A percentile compares a stretch with the other conserved stretches of the same genome.
Evolutionary conservation across 23 red algal genomes (phyloP).

Genomic region (Chondrus crispus): DNA sequence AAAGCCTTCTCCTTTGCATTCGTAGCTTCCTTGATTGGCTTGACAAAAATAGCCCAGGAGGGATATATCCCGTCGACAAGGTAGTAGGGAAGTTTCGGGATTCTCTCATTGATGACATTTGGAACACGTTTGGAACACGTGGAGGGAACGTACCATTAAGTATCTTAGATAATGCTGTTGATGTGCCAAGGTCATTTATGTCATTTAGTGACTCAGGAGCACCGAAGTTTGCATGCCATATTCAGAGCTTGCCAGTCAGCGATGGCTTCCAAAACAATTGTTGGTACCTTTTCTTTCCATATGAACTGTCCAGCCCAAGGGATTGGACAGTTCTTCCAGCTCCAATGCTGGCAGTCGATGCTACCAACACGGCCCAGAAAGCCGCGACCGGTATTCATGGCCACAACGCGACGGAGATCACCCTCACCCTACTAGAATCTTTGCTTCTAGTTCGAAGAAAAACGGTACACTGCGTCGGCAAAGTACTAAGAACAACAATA

Average conservation of each 20-base stretch:
- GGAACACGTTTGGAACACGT: too few relatives aligned
- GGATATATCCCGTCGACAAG: slow-evolving; percentile 24
- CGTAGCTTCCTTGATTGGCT: not conserved
- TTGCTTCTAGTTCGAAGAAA: too few relatives aligned
- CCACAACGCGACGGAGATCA: too few relatives aligned
- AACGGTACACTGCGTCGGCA: too few relatives aligned
- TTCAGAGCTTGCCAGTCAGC: not conserved
- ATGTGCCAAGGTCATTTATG: not conserved
- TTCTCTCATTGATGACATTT: not conserved
- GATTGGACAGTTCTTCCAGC: not conserved
- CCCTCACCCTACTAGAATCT: too few relatives aligned
- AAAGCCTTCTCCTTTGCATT: not conserved
- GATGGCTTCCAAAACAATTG: not conserved
- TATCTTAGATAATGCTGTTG: not conserved
- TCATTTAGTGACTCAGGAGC: not conserved
- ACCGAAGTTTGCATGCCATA: slow-evolving; percentile 5
- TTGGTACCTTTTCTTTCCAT: not conserved
- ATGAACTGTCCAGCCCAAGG: not conserved
- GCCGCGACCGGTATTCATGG: too few relatives aligned
- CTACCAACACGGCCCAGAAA: not conserved
- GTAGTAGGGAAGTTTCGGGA: not conserved
- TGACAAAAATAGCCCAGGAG: not conserved
- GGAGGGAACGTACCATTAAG: not conserved
- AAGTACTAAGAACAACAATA: too few relatives aligned
- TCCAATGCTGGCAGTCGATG: not conserved